phyloP scores from a whole-genome alignment of 2,329 filamentous ascomycete species.

The Ceratocystiopsis minuta region DNA sequence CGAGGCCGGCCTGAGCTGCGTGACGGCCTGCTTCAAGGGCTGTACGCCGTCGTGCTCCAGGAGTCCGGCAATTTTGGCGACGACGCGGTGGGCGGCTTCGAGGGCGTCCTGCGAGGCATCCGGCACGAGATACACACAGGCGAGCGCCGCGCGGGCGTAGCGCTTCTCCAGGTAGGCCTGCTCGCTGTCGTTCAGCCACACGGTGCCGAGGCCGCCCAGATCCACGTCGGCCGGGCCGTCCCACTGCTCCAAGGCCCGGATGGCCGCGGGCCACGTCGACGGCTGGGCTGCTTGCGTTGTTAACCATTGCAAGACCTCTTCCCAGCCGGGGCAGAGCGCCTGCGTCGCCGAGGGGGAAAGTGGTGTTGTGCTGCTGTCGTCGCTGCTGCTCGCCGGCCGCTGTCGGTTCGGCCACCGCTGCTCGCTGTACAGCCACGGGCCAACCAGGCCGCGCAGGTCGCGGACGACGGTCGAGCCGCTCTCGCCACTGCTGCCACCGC shows the following conservation, averaged over 20 bases:
- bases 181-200: slow-evolving; percentile 41
- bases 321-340: slow-evolving; percentile 42
- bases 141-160: slow-evolving; percentile 51
- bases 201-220: slow-evolving; percentile 38
- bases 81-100: slow-evolving; percentile 39
- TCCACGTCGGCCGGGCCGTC: slow-evolving; percentile 55
- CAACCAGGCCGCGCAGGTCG: slow-evolving; percentile 49
- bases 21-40: slow-evolving; percentile 16
- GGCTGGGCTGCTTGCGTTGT: slow-evolving; percentile 32
- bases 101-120: slow-evolving; percentile 40
- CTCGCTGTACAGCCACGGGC: slow-evolving; percentile 55
- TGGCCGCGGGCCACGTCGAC: slow-evolving; percentile 42
- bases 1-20: no score
- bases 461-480: slow-evolving; percentile 30
- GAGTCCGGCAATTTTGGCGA: slow-evolving; percentile 39
- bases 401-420: slow-evolving; percentile 28
- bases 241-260: slow-evolving; percentile 51
- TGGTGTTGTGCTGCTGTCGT: slow-evolving; percentile 1
- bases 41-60: slow-evolving; percentile 41
- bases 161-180: slow-evolving; percentile 40
- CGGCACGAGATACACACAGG: slow-evolving; percentile 48
- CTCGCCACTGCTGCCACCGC: slow-evolving; percentile 4
- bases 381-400: slow-evolving; percentile 10
- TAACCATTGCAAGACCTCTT: slow-evolving; percentile 51
- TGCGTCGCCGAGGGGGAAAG: not conserved